phyloP scores from a whole-genome alignment of 441 rosid species.

The Gossypium trilobum region DNA sequence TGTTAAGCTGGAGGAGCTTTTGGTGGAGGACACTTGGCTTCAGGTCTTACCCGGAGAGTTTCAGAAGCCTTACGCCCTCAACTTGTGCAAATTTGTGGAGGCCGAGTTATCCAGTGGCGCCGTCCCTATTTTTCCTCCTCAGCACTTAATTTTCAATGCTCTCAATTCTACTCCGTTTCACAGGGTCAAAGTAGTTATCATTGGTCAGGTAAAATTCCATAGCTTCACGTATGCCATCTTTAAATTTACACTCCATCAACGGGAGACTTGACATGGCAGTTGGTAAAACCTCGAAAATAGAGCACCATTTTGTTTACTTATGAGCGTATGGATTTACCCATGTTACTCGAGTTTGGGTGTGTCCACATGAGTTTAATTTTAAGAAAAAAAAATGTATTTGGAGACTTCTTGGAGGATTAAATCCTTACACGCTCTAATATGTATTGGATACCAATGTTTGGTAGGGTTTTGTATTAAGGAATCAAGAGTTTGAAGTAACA shows the following conservation, averaged over 20 bases:
- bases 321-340: no score
- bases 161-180: conserved; percentile 73
- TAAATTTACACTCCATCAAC: background rate
- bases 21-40: conserved; percentile 77
- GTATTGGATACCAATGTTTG: background rate
- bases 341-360: no score
- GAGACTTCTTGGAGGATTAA: no score
- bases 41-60: conserved; percentile 63
- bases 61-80: conserved; percentile 53
- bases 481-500: background rate
- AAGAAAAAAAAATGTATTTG: no score
- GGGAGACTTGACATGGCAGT: background rate
- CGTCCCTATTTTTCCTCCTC: conserved; percentile 62
- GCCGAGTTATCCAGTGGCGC: conserved; percentile 36
- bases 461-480: background rate
- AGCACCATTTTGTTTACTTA: background rate
- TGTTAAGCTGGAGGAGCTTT: conserved; percentile 56
- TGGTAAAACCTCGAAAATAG: no score
- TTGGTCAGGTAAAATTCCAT: conserved; percentile 50
- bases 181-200: conserved; percentile 66
- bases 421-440: no score
- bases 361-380: no score
- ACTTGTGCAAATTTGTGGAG: conserved; percentile 50
- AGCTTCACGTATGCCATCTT: background rate
- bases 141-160: conserved; percentile 68